phyloP scores from a whole-genome alignment of 768 basidiomycete genomes.

The Russula olivacea region DNA sequence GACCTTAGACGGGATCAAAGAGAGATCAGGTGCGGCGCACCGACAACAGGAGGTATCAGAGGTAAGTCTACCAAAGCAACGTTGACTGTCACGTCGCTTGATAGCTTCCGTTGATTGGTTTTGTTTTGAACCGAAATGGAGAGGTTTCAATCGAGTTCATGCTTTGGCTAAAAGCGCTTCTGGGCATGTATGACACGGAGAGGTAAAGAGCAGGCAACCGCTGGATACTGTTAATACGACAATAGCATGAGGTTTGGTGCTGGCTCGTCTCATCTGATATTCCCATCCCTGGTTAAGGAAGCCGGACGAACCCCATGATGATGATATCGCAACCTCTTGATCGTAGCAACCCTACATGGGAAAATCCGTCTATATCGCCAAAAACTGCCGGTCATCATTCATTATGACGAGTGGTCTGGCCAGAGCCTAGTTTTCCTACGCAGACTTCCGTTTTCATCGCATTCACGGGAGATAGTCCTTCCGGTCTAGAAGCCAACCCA shows the following conservation, averaged over 20 bases:
- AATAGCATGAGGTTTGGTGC: constrained; percentile 1
- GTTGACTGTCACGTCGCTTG: neutral
- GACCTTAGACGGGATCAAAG: neutral
- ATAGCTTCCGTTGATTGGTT: constrained; percentile 8
- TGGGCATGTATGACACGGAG: neutral
- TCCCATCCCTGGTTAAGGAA: neutral
- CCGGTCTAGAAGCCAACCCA: neutral
- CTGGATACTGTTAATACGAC: neutral
- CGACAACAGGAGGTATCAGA: constrained; percentile 1
- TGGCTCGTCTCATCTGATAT: neutral
- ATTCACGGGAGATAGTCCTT: neutral
- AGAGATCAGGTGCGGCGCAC: neutral
- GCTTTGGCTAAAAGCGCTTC: neutral
- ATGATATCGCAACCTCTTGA: neutral
- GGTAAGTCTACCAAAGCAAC: neutral
- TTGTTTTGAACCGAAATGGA: neutral
- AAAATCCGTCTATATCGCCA: neutral
- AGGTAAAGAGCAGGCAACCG: neutral
- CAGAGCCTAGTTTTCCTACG: neutral
- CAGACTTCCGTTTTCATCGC: neutral
- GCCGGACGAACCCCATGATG: neutral
- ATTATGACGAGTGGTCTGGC: neutral
- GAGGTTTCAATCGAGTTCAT: neutral
- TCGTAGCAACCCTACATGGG: neutral
- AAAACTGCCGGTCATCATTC: neutral